These are phyloP conservation scores for Xylaria intraflava DNA, from an alignment of 495 filamentous ascomycete genomes.

Conservation along the genomic window DNA sequence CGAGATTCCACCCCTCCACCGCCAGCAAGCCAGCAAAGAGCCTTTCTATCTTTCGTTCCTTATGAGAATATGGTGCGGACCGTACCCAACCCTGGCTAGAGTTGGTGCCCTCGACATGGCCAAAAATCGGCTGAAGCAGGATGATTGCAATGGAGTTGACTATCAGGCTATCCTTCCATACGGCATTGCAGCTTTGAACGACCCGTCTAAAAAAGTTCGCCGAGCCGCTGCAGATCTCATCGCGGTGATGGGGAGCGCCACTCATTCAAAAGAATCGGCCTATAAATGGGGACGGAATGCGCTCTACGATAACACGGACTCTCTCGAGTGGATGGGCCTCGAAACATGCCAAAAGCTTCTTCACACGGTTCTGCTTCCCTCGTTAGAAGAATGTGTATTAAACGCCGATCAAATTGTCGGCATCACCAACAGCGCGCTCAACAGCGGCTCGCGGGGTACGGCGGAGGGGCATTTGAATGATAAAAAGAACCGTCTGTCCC, in stretches of 20 bases:
- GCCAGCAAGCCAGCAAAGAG: slow-evolving; percentile 46
- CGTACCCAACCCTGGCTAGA: slow-evolving; percentile 59
- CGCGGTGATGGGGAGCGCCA: slow-evolving; percentile 32
- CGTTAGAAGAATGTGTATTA: slow-evolving; percentile 74
- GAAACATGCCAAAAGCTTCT: slow-evolving; percentile 55
- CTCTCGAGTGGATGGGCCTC: slow-evolving; percentile 52
- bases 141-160: slow-evolving; percentile 49
- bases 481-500: slow-evolving; percentile 53
- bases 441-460: slow-evolving; percentile 34
- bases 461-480: slow-evolving; percentile 31
- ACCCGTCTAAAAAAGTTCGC: slow-evolving; percentile 66
- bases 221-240: slow-evolving; percentile 63
- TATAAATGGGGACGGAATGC: slow-evolving; percentile 32
- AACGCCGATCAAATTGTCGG: slow-evolving; percentile 59
- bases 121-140: slow-evolving; percentile 45
- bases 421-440: slow-evolving; percentile 51
- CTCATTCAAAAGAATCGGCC: slow-evolving; percentile 15
- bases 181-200: slow-evolving; percentile 62
- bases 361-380: slow-evolving; percentile 56
- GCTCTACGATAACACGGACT: slow-evolving; percentile 45
- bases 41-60: slow-evolving; percentile 73
- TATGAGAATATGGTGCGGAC: slow-evolving; percentile 63
- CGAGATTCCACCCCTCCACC: slow-evolving; percentile 51
- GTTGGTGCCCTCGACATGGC: slow-evolving; percentile 59
- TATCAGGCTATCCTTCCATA: slow-evolving; percentile 76